Evolutionary conservation across 768 basidiomycete genomes (phyloP).

Genomic region (Phaffia australis): DNA sequence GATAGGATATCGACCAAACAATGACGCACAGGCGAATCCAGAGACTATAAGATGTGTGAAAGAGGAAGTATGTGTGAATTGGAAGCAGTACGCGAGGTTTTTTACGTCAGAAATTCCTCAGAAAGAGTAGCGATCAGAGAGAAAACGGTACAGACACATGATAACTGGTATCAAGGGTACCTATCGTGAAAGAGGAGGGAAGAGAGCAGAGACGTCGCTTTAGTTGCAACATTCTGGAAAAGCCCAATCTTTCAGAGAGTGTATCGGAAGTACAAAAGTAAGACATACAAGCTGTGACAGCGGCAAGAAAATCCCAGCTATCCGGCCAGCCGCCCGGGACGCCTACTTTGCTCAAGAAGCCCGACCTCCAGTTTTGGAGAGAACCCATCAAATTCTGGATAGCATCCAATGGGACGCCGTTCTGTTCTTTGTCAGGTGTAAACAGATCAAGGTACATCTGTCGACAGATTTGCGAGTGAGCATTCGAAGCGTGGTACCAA

Average conservation of each 20-base stretch:
- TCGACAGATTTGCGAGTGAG: constrained; percentile 70
- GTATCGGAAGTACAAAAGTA: not conserved
- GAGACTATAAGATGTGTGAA: too few species aligned
- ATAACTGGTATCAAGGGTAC: constrained; percentile 51
- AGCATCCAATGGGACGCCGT: constrained; percentile 64
- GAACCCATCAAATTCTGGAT: constrained; percentile 49
- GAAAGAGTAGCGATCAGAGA: not conserved
- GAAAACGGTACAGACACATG: constrained; percentile 54
- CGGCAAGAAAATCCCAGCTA: constrained; percentile 80
- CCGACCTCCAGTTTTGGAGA: constrained; percentile 62
- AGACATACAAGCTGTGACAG: constrained; percentile 52
- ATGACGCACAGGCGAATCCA: too few species aligned
- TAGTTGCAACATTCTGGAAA: not conserved
- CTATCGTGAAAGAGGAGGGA: constrained; percentile 58
- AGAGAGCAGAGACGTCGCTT: constrained; percentile 27
- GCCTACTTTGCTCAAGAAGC: constrained; percentile 65
- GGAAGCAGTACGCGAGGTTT: too few species aligned
- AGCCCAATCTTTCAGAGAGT: constrained; percentile 14
- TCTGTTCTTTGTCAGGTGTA: constrained; percentile 62
- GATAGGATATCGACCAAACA: too few species aligned
- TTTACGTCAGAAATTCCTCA: too few species aligned
- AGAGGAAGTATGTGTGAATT: too few species aligned
- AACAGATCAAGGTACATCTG: constrained; percentile 71
- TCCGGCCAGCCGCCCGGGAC: constrained; percentile 74
- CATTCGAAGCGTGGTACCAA: constrained; percentile 72